A percentile compares a stretch with the other conserved stretches of the same genome.
Conservation (phyloP, 768 basidiomycete species). For the Boletus tomentosulus region DNA sequence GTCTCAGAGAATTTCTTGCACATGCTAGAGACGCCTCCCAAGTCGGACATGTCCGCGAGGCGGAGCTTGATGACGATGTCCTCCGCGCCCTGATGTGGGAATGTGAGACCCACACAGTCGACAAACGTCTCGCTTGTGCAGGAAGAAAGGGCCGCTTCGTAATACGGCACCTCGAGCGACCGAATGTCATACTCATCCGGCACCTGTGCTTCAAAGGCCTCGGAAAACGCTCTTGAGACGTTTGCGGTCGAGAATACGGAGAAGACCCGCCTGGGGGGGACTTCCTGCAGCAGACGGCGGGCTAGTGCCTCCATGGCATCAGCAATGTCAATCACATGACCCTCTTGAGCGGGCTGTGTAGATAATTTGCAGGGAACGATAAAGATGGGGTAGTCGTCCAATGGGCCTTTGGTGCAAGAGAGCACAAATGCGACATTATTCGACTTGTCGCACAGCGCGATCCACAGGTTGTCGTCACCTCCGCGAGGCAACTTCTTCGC, state of each 20-base stretch:
- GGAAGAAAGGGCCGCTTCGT: slow-evolving; percentile 54
- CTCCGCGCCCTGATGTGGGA: not conserved
- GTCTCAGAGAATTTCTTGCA: slow-evolving; percentile 55
- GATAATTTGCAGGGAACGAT: slow-evolving; percentile 11
- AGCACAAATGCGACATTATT: slow-evolving; percentile 40
- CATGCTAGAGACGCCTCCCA: slow-evolving; percentile 37
- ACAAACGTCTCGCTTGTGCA: slow-evolving; percentile 45
- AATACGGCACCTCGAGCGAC: slow-evolving; percentile 44
- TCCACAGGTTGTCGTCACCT: slow-evolving; percentile 21
- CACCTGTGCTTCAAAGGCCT: slow-evolving; percentile 38
- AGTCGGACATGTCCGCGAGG: slow-evolving; percentile 32
- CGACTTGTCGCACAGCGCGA: slow-evolving; percentile 22
- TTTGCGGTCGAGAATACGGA: slow-evolving; percentile 59
- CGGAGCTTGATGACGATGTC: slow-evolving; percentile 29
- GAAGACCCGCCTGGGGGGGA: slow-evolving; percentile 32
- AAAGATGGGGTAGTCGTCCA: slow-evolving; percentile 59
- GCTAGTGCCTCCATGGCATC: slow-evolving; percentile 10
- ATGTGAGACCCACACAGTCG: not conserved
- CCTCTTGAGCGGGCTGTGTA: slow-evolving; percentile 7
- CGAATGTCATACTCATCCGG: slow-evolving; percentile 16
- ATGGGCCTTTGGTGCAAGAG: slow-evolving; percentile 49
- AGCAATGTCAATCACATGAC: not conserved
- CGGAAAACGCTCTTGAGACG: slow-evolving; percentile 43
- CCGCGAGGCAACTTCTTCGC: slow-evolving; percentile 7
- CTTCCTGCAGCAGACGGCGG: slow-evolving; percentile 5